Evolutionary conservation across 129 eudicot genomes (phyloP), one percentile per base, ranked within the genome.

Genomic region (Arctium minus): DNA sequence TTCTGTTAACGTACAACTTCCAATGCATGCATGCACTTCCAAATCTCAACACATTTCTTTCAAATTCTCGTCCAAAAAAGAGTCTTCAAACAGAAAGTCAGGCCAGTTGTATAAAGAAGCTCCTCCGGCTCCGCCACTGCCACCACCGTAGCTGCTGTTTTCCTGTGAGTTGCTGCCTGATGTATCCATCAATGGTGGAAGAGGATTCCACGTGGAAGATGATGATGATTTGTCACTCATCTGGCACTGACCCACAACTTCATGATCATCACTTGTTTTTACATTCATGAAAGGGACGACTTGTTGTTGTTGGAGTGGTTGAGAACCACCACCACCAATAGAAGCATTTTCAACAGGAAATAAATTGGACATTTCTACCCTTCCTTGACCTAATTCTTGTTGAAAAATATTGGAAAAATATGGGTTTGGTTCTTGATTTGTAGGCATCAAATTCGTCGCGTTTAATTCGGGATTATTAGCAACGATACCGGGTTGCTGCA

Each of bases 261-360:
- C 80, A n/a, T 50, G 36, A 74, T 77, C 82, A 74, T 79, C 79
- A 70, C 64, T 73, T 42, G 81, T 22, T 79, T 79, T 79, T 70
- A 79, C 73, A 60, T 50, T 70, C 71, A 60, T 53, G 79, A 85
- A 74, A 85, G 90, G 44, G 84, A 88, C 79, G 38, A 13, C 8
- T 1, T 4, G 9, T 60, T 81, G 75, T 81, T 78, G 77, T 73
- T 87, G 90, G 86, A 84, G 88, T 79, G 81, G 88, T 84, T 87
- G 90, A 72, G 86, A 81, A 40, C 85, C 74, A 56, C 79, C 12
- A 33, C 36, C 70, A 72, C 46, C 73, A 62, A 81, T 42, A 30
- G 74, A 1, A 56, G 48, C 82, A 77, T 81, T 81, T 81, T 87
- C 88, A 35, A 69, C 73, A 10, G 84, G 77, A 32, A 72, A 81